Conservation (phyloP, 148 eudicot species). For the Chenopodium berlandieri region DNA sequence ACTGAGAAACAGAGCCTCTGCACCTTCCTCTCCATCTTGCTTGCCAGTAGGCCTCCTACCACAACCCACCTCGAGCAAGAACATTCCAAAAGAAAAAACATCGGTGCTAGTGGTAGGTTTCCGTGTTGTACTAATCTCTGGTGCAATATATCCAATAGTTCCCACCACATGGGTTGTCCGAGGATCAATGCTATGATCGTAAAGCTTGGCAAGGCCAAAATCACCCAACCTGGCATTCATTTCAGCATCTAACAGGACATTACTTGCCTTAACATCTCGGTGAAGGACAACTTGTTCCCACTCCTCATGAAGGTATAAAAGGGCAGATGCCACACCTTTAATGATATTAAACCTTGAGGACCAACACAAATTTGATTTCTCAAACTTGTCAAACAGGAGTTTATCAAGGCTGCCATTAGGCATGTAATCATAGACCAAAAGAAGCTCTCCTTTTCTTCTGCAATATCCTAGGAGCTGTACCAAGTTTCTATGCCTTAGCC, state of each 20-base stretch:
- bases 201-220: constrained; percentile 38
- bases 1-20: constrained; percentile 14
- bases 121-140: constrained; percentile 25
- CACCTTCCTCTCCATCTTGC: background rate
- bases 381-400: constrained; percentile 31
- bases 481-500: constrained; percentile 40
- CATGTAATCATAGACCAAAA: constrained; percentile 39
- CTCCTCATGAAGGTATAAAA: constrained; percentile 36
- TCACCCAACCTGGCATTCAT: constrained; percentile 40
- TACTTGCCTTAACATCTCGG: constrained; percentile 37
- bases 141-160: constrained; percentile 41
- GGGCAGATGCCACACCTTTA: constrained; percentile 37
- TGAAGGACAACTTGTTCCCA: constrained; percentile 39
- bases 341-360: constrained; percentile 31
- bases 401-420: constrained; percentile 57
- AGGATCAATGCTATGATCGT: constrained; percentile 27
- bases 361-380: constrained; percentile 23
- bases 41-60: constrained; percentile 32
- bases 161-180: constrained; percentile 36
- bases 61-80: constrained; percentile 35
- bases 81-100: constrained; percentile 36
- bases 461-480: constrained; percentile 44
- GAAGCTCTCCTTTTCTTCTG: constrained; percentile 35
- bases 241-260: constrained; percentile 31
- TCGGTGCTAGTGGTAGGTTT: constrained; percentile 32